These are phyloP conservation scores for Stenocarpella maydis DNA, from an alignment of 2,329 filamentous ascomycete genomes.

Conservation along the genomic window DNA sequence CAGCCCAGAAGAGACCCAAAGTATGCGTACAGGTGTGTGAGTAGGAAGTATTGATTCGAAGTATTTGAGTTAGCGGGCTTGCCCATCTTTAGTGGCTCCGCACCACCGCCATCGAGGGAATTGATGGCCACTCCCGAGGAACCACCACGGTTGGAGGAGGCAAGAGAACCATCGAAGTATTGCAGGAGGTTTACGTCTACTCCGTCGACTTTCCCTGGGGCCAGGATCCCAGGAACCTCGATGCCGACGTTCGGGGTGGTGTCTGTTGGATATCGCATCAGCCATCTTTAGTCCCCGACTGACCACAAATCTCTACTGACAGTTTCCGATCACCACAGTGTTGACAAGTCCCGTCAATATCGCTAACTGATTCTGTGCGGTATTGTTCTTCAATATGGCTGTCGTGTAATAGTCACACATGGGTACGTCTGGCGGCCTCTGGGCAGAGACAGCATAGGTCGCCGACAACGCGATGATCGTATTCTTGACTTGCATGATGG, in stretches of 20 bases:
- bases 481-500: conserved; percentile 42
- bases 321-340: conserved; percentile 71
- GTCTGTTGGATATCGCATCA: conserved; percentile 45
- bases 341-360: conserved; percentile 67
- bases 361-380: conserved; percentile 63
- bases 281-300: not conserved
- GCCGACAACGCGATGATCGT: conserved; percentile 40
- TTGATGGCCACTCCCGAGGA: conserved; percentile 58
- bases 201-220: conserved; percentile 57
- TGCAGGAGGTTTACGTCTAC: conserved; percentile 63
- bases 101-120: conserved; percentile 68
- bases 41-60: conserved; percentile 65
- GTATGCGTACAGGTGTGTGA: conserved; percentile 70
- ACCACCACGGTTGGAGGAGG: conserved; percentile 61
- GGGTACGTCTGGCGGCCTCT: conserved; percentile 57
- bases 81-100: conserved; percentile 62
- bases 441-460: conserved; percentile 45
- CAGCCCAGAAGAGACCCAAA: conserved; percentile 67
- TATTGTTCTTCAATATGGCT: conserved; percentile 66
- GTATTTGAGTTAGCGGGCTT: conserved; percentile 58
- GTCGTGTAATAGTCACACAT: conserved; percentile 73
- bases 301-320: conserved; percentile 43
- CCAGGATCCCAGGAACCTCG: conserved; percentile 65
- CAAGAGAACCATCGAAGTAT: conserved; percentile 65
- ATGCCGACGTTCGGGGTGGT: conserved; percentile 61